These are phyloP conservation scores for Rhypophila decipiens DNA, from an alignment of 495 filamentous ascomycete species.

Conservation along the genomic window DNA sequence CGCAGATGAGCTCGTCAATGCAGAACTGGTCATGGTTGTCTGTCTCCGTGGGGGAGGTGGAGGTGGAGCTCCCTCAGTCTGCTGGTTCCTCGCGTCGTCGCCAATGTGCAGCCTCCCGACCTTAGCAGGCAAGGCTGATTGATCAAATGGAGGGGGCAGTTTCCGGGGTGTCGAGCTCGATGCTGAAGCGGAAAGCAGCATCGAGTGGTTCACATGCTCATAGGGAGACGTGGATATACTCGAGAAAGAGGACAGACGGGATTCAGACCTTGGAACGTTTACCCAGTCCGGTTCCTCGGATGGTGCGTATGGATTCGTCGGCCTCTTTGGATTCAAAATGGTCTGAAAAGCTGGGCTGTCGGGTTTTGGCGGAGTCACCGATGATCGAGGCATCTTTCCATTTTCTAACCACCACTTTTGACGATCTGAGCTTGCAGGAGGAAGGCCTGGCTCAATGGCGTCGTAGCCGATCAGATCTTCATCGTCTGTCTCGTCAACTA, in stretches of 20 bases:
- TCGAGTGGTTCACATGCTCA: slow-evolving; percentile 41
- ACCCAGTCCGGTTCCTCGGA: slow-evolving; percentile 76
- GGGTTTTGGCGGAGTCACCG: slow-evolving; percentile 54
- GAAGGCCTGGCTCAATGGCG: slow-evolving; percentile 70
- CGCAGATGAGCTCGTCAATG: neutral
- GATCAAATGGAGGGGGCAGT: slow-evolving; percentile 48
- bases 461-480: slow-evolving; percentile 70
- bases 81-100: slow-evolving; percentile 23
- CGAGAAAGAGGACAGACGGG: slow-evolving; percentile 37
- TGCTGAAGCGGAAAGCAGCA: slow-evolving; percentile 34
- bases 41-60: slow-evolving; percentile 45
- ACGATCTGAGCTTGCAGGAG: slow-evolving; percentile 82
- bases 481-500: slow-evolving; percentile 57
- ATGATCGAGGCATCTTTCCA: slow-evolving; percentile 69
- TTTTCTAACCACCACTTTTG: slow-evolving; percentile 95
- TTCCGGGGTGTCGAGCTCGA: slow-evolving; percentile 39
- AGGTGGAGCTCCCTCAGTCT: slow-evolving; percentile 31
- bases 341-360: slow-evolving; percentile 36
- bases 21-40: slow-evolving; percentile 13
- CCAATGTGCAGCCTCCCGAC: slow-evolving; percentile 28
- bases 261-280: slow-evolving; percentile 44
- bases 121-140: slow-evolving; percentile 36
- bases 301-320: slow-evolving; percentile 72
- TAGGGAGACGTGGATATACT: slow-evolving; percentile 40
- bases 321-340: slow-evolving; percentile 63